Evolutionary conservation across 108 stramenopile genomes (phyloP).

Genomic region (Cyclotella distinguenda): DNA sequence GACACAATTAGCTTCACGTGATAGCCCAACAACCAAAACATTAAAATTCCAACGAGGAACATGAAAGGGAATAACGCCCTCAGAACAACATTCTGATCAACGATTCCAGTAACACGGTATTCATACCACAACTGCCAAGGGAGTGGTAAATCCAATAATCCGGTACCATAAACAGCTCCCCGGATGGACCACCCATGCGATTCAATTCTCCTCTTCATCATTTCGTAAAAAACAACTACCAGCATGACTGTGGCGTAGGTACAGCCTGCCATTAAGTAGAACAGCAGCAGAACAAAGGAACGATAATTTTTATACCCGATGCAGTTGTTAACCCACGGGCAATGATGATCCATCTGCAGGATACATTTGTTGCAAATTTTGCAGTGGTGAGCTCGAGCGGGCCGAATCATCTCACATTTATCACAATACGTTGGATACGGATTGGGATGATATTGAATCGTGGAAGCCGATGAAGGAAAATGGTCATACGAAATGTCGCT

Average conservation of each 20-base stretch:
- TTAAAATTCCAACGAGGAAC: conserved; percentile 25
- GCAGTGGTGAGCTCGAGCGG: conserved; percentile 85
- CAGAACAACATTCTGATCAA: conserved; percentile 41
- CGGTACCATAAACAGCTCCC: conserved; percentile 52
- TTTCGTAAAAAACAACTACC: conserved; percentile 47
- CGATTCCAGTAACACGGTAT: conserved; percentile 27
- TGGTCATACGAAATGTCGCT: not conserved
- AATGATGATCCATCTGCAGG: conserved; percentile 93
- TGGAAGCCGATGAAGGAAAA: not conserved
- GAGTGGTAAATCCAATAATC: conserved; percentile 64
- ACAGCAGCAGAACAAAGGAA: conserved; percentile 62
- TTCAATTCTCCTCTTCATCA: conserved; percentile 42
- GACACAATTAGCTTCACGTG: conserved; percentile 23
- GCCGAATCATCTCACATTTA: conserved; percentile 59
- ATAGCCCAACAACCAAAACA: conserved; percentile 31
- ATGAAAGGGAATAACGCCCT: conserved; percentile 42
- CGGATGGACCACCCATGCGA: conserved; percentile 54
- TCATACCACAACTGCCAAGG: conserved; percentile 38
- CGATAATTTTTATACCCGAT: conserved; percentile 89
- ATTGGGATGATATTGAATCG: conserved; percentile 38
- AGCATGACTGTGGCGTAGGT: conserved; percentile 66
- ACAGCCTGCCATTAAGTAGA: conserved; percentile 63
- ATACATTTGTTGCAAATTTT: conserved; percentile 68
- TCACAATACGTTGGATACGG: conserved; percentile 52
- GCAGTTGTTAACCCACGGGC: conserved; percentile 98